phyloP scores from a whole-genome alignment of 345 rosid genomes.

The Dimocarpus longan region DNA sequence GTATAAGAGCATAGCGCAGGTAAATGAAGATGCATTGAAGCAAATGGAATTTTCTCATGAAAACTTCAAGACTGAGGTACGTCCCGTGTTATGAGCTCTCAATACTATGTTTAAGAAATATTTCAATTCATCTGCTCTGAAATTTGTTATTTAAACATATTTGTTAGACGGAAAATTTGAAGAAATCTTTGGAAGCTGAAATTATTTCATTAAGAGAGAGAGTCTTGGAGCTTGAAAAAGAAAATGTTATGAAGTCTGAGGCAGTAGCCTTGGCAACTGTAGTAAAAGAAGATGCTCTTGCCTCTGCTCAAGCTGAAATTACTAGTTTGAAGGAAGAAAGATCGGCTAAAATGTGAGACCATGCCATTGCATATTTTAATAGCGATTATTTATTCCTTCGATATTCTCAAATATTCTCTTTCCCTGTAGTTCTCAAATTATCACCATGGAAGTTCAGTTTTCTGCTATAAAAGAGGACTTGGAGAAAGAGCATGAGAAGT shows the following conservation, averaged over 20 bases:
- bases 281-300: constrained; percentile 72
- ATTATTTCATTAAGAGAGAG: constrained; percentile 65
- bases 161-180: constrained; percentile 68
- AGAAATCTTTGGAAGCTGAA: constrained; percentile 72
- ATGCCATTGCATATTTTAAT: constrained; percentile 6
- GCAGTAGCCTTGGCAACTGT: constrained; percentile 64
- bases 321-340: constrained; percentile 68
- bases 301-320: constrained; percentile 66
- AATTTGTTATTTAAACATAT: constrained; percentile 11
- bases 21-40: constrained; percentile 85
- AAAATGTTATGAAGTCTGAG: constrained; percentile 65
- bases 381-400: constrained; percentile 10
- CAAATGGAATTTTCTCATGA: constrained; percentile 93
- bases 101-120: background rate
- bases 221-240: constrained; percentile 73
- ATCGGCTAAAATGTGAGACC: constrained; percentile 57
- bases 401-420: constrained; percentile 20
- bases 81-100: constrained; percentile 10
- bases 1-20: constrained; percentile 95
- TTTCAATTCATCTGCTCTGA: background rate
- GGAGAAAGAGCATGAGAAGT: constrained; percentile 71
- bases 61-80: constrained; percentile 77
- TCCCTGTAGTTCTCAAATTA: constrained; percentile 70
- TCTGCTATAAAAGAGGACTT: constrained; percentile 67
- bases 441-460: constrained; percentile 61